Evolutionary conservation across 2,329 filamentous ascomycete species (phyloP).

Genomic region (Cladosporium sp.): DNA sequence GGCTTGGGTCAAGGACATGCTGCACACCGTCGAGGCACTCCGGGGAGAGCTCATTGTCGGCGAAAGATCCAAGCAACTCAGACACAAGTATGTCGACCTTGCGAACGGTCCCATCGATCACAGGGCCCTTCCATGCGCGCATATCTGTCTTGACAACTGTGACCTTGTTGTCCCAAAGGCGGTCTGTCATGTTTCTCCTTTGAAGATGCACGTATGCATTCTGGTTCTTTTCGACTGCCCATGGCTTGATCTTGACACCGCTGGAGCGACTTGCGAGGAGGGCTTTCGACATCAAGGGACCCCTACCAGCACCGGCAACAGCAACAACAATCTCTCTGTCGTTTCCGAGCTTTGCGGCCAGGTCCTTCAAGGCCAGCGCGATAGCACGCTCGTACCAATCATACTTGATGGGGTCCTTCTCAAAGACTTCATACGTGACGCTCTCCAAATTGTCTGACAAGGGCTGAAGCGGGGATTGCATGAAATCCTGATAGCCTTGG

Average conservation of each 20-base stretch:
- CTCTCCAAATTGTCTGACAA: slow-evolving; percentile 95
- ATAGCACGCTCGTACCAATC: slow-evolving; percentile 89
- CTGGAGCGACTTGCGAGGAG: slow-evolving; percentile 73
- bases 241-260: slow-evolving; percentile 74
- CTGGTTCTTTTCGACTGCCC: slow-evolving; percentile 96
- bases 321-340: slow-evolving; percentile 74
- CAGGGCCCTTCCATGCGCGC: slow-evolving; percentile 88
- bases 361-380: slow-evolving; percentile 73
- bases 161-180: slow-evolving; percentile 69
- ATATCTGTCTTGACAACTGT: slow-evolving; percentile 94
- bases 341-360: slow-evolving; percentile 72
- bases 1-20: slow-evolving; percentile 70
- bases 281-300: slow-evolving; percentile 83
- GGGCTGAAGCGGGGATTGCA: slow-evolving; percentile 91
- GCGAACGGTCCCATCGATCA: slow-evolving; percentile 49
- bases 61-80: slow-evolving; percentile 90
- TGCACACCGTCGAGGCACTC: slow-evolving; percentile 96
- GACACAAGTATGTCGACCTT: slow-evolving; percentile 90
- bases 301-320: slow-evolving; percentile 88
- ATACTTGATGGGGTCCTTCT: slow-evolving; percentile 97
- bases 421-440: slow-evolving; percentile 96
- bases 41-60: slow-evolving; percentile 92
- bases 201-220: slow-evolving; percentile 94
- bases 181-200: slow-evolving; percentile 68
- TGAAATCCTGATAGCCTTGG: slow-evolving; percentile 80